Evolutionary conservation across 108 stramenopile species (phyloP), one percentile per base, ranked within the genome.

Genomic region (Stephanodiscus minutulus): DNA sequence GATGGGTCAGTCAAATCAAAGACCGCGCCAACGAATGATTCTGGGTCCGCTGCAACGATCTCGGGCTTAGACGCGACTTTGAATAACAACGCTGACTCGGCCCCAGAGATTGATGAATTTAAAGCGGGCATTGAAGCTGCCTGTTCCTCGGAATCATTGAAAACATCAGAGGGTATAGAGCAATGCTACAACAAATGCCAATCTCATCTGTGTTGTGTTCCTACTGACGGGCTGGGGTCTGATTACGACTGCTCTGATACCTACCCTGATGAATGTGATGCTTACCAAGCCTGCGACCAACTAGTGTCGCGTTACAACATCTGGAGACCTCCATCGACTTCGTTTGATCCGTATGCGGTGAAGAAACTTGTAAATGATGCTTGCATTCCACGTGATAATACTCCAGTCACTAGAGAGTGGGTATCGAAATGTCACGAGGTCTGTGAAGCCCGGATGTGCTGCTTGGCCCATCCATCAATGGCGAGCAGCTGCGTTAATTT

Each of bases 131-230:
- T 61, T 18, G 60, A 35, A 61, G 31, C 27, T 35, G 60, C 29
- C 7, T 61, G 60, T 27, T 68, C 67, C 7, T 37, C 36, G 37
- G 67, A 68, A 46, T 56, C 55, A 41, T 41, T 68, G 12, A 15
- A 41, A 36, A 56, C 67, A 58, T 25, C 56, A 11, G 7, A 22
- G 12, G 67, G 67, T 2, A 68, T 56, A 35, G 54, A 68, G 20
- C 39, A 56, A 24, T 68, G 67, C 33, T 56, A 68, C 55, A 44
- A 68, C 25, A 68, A 56, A 57, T 68, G 67, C 27, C 54, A 55
- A 25, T 22, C 67, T 27, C 54, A 68, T 56, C 67, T 68, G 1
- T 68, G 67, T 21, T 68, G 67, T 41, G 35, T 68, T 39, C 12
- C 22, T 7, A 5, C 66, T 37, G 52, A 44, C 28, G 37, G 5